Base-by-base conservation (phyloP, 257 asterid genomes). In the Plantago elongata region DNA sequence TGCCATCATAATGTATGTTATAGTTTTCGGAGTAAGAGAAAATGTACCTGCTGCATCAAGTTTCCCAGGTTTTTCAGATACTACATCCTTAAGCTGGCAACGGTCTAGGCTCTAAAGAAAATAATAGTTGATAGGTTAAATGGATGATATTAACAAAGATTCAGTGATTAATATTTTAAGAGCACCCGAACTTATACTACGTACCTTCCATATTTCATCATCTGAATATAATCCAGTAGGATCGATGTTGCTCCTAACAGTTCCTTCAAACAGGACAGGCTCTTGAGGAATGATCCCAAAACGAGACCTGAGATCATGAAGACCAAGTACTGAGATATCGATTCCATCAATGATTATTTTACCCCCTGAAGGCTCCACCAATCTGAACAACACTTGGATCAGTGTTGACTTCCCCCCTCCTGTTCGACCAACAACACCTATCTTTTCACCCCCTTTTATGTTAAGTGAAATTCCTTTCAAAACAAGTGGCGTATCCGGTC, bases 271-370 rank as follows among this genome's bases (percentile, higher is more conserved):
- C 63, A 92, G 99, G 54, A 92, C 96, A 42, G 97, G 99, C 70
- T 92, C 99, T 67, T 92, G 99, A 63, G 99, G 99, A 61, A 92
- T 92, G 84, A 92, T 92, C 7, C 99, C 99, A 9, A 92, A 89
- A 8, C 99, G 87, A 9, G 99, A 86, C 81, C 97, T 80, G 43
- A 92, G 85, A 79, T 93, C 99, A 56, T 93, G 97, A 69, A 89
- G 97, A 45, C 99, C 99, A 4, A 92, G 78, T 5, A 59, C 69
- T 43, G 85, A 70, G 46, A 89, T 83, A 72, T 89, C 96, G 8
- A 92, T 76, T 73, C 70, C 82, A 61, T 92, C 99, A 3, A 92
- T 81, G 67, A 81, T 64, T 58, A 92, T 84, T 40, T 80, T 83
- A 13, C 96, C 99, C 1, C 73, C 85, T 0, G 97, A 85, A 10